Evolutionary conservation across 345 rosid genomes (phyloP).

Genomic region (Linum lewisii): DNA sequence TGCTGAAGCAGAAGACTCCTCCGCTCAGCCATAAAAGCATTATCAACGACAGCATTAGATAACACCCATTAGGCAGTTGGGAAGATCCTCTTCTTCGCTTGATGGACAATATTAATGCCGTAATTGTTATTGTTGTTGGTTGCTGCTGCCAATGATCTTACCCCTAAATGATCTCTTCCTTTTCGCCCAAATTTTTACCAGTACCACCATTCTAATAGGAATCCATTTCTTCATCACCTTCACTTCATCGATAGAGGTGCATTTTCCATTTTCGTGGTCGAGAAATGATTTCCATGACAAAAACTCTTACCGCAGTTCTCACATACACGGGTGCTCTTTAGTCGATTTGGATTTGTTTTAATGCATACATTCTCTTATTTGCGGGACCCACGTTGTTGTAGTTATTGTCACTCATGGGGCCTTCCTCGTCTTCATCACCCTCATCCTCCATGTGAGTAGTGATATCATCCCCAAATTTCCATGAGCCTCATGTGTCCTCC

Average conservation of each 20-base stretch:
- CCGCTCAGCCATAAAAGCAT: conserved; percentile 36
- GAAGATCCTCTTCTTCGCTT: conserved; percentile 91
- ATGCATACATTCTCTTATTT: conserved; percentile 54
- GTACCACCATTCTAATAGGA: conserved; percentile 10
- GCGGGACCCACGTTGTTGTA: conserved; percentile 30
- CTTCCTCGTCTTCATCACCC: conserved; percentile 42
- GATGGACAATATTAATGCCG: conserved; percentile 37
- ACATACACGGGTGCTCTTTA: conserved; percentile 52
- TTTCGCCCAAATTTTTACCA: conserved; percentile 41
- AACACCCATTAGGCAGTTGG: conserved; percentile 86
- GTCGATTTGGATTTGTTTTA: conserved; percentile 51
- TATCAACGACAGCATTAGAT: conserved; percentile 59
- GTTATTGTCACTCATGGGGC: too few relatives aligned
- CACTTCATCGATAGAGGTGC: conserved; percentile 40
- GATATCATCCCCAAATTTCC: conserved; percentile 56
- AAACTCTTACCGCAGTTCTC: conserved; percentile 75
- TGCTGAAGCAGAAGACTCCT: conserved; percentile 63
- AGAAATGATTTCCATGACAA: conserved; percentile 75
- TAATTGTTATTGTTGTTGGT: conserved; percentile 4
- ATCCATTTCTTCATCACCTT: conserved; percentile 32
- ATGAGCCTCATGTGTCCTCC: conserved; percentile 84
- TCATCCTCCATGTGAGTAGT: conserved; percentile 32
- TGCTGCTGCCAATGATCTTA: conserved; percentile 23
- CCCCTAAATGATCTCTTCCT: conserved; percentile 53
- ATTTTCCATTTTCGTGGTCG: conserved; percentile 52